Percentiles rank a stretch among this genome's conserved stretches.
These are phyloP conservation scores for Flaveria sonorensis DNA, from an alignment of 129 eudicot genomes.

Conservation along the genomic window DNA sequence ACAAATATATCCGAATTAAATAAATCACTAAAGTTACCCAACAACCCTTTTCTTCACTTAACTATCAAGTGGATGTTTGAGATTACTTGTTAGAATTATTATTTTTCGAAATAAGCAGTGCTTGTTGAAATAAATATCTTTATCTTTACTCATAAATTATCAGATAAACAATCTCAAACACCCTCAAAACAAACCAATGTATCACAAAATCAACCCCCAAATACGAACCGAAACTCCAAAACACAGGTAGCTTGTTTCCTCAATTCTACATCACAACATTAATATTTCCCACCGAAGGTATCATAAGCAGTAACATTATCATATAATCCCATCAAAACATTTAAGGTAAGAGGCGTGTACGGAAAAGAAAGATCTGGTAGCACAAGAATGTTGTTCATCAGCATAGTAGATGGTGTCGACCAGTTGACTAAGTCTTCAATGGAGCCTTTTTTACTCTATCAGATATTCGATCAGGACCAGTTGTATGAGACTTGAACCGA, in stretches of 20 bases:
- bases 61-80: too few relatives aligned
- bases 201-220: not conserved
- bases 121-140: too few relatives aligned
- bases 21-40: too few relatives aligned
- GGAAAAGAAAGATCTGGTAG: slow-evolving; percentile 43
- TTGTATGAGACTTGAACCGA: slow-evolving; percentile 91
- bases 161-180: slow-evolving; percentile 4
- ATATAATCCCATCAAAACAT: slow-evolving; percentile 16
- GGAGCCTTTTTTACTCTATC: slow-evolving; percentile 99
- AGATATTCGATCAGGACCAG: slow-evolving; percentile 80
- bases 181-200: not conserved
- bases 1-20: too few relatives aligned
- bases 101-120: too few relatives aligned
- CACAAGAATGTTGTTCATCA: slow-evolving; percentile 40
- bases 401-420: not conserved
- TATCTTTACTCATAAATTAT: not conserved
- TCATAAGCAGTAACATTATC: not conserved
- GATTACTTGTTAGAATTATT: too few relatives aligned
- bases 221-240: slow-evolving; percentile 19
- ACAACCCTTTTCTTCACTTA: too few relatives aligned
- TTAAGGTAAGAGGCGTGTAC: not conserved
- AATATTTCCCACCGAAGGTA: not conserved
- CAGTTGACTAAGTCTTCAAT: slow-evolving; percentile 51
- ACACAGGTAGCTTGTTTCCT: slow-evolving; percentile 11
- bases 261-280: slow-evolving; percentile 13